Evolutionary conservation across 192 early-diverging fungal species (phyloP), one percentile per base, ranked within the genome.

Genomic region (Linnemannia exigua): DNA sequence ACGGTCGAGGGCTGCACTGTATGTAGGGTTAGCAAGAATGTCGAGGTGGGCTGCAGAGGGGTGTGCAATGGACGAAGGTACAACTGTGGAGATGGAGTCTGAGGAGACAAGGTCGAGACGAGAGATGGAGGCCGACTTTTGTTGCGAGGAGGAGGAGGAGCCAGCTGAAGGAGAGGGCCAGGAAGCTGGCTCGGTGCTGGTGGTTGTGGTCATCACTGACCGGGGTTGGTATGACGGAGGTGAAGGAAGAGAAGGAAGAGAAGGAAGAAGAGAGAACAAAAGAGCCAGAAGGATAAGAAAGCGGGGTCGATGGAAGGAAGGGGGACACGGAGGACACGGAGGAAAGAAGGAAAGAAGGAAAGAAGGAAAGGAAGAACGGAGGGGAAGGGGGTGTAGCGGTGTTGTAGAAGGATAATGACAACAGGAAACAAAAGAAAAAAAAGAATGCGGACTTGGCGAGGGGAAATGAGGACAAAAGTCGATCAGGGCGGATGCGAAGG

Each of bases 121-220:
- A 36, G 74, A 74, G 5, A 74, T 71, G 36, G 74, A 76, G 0
- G 74, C 48, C n/a, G 58, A 72, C 75, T 74, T 72, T 41, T 76
- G 74, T 44, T 44, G 41, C 9, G 3, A 9, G 31, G 67, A 72
- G 51, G 67, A 72, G 51, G 51, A 28, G 20, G 70, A 67, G 25
- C 66, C 67, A 41, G 67, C 44, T 46, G 51, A 19, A 15, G 35
- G 67, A 31, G 46, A 38, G 20, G 66, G 69, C 73, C 20, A 73
- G 28, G 72, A 54, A 37, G 68, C 50, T 70, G 79, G 79, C 79
- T 75, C 79, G 67, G 52, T 75, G 33, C 51, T 33, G 50, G 25
- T 81, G 73, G 50, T 81, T 19, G 79, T 81, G 50, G 79, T 81
- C 79, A 81, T 81, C 28, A 73, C 72, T 28, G 50, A 38, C 31